Evolutionary conservation across 2,329 filamentous ascomycete genomes (phyloP), one percentile per base, ranked within the genome.

Genomic region (Ophiobolus disseminans): DNA sequence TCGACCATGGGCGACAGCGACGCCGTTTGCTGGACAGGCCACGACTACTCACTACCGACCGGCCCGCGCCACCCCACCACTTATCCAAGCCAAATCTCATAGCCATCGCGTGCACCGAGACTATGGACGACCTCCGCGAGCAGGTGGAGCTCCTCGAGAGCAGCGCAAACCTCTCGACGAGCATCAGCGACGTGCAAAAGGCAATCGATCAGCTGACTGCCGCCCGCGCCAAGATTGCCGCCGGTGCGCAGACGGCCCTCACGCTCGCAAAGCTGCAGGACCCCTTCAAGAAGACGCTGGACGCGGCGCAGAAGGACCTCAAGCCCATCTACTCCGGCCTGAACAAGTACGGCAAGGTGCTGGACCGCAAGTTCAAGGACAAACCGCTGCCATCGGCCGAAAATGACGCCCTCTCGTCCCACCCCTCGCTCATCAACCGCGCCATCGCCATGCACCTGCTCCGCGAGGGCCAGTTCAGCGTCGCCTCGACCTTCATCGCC

Each of bases 401-500:
- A 48, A 86, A 91, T 63, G 91, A 96, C 73, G 88, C 86, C 25
- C 85, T 97, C 72, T 86, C 85, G 1, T 83, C 86, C 16, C 86
- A 95, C 58, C 82, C 88, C 3, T 79, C 82, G 13, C 80, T 97
- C 10, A 90, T 97, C 68, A 95, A 97, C 75, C 86, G 92, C 47
- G 93, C 94, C 5, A 95, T 99, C 62, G 90, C 90, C 8, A 97
- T 97, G 91, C 94, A 99, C 69, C 82, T 99, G 17, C 82, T 99
- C 30, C 89, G 94, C 31, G 93, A 97, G 75, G 94, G 94, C 39
- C 89, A 96, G 68, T 99, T 99, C 73, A 82, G 81, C 17, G 92
- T 96, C 2, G 93, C 93, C 10, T 86, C 87, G 13, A 91, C 87
- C 1, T 97, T 99, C 62, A 84, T 96, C 39, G 78, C 82, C 11